Evolutionary conservation across 2,329 filamentous ascomycete species (phyloP).

Genomic region (Fusarium stilboides): DNA sequence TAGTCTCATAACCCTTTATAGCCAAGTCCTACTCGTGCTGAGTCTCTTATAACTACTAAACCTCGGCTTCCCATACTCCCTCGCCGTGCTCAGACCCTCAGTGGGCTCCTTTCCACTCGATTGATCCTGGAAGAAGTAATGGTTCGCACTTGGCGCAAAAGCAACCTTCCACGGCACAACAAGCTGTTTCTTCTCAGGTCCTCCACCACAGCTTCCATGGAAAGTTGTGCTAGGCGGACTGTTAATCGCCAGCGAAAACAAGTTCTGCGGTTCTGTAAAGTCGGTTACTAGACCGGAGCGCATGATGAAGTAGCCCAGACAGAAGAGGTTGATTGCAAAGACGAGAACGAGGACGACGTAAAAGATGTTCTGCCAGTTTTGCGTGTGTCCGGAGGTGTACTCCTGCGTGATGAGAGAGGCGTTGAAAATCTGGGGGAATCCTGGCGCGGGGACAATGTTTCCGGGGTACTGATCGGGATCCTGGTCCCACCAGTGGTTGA

Average conservation of each 20-base stretch:
- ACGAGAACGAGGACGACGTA: slow-evolving; percentile 76
- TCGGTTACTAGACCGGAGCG: slow-evolving; percentile 77
- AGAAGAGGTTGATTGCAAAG: slow-evolving; percentile 77
- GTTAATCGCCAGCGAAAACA: slow-evolving; percentile 81
- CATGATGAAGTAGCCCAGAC: slow-evolving; percentile 72
- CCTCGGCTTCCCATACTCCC: slow-evolving; percentile 31
- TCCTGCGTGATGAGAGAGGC: slow-evolving; percentile 75
- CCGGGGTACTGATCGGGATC: slow-evolving; percentile 24
- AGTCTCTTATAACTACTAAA: slow-evolving; percentile 51
- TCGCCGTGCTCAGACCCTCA: slow-evolving; percentile 55
- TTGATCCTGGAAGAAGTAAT: slow-evolving; percentile 62
- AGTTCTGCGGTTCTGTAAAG: slow-evolving; percentile 82
- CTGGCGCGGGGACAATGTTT: slow-evolving; percentile 59
- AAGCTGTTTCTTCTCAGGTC: slow-evolving; percentile 55
- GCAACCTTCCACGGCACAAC: slow-evolving; percentile 61
- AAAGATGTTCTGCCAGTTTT: slow-evolving; percentile 75
- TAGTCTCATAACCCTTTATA: slow-evolving; percentile 30
- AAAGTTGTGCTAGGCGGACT: slow-evolving; percentile 58
- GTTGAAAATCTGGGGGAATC: slow-evolving; percentile 71
- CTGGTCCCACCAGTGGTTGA: slow-evolving; percentile 70
- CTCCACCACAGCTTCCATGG: slow-evolving; percentile 58
- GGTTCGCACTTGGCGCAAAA: slow-evolving; percentile 57
- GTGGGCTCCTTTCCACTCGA: slow-evolving; percentile 49
- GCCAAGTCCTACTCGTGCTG: slow-evolving; percentile 48
- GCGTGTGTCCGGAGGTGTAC: slow-evolving; percentile 77